Conservation (phyloP, 352 stramenopile species). For the Globisporangium solare region DNA sequence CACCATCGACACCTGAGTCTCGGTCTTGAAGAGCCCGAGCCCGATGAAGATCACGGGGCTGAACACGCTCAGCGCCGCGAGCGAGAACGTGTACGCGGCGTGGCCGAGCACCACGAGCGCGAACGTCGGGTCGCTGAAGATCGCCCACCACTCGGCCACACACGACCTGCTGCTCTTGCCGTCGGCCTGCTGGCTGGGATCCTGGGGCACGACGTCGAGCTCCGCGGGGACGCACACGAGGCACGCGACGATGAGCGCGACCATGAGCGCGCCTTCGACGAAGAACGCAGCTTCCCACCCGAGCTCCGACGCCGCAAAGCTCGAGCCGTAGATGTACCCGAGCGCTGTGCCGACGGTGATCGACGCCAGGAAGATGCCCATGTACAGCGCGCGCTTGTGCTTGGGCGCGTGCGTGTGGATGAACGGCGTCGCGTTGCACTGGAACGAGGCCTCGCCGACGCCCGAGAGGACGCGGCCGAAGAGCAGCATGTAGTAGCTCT, state of each 20-base stretch:
- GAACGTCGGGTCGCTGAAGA: slow-evolving; percentile 73
- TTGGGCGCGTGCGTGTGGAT: slow-evolving; percentile 87
- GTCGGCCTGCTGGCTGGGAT: slow-evolving; percentile 17
- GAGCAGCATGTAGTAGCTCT: slow-evolving; percentile 68
- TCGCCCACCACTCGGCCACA: slow-evolving; percentile 48
- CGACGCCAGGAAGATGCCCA: slow-evolving; percentile 91
- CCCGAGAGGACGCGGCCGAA: slow-evolving; percentile 42
- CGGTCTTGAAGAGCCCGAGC: slow-evolving; percentile 78
- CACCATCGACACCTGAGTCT: slow-evolving; percentile 79
- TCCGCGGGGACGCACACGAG: slow-evolving; percentile 52
- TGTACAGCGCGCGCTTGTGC: slow-evolving; percentile 72
- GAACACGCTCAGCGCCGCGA: slow-evolving; percentile 85
- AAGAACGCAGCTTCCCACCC: slow-evolving; percentile 87
- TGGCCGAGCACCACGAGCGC: slow-evolving; percentile 80
- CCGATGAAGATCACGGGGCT: slow-evolving; percentile 87
- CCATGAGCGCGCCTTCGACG: slow-evolving; percentile 83
- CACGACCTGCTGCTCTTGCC: slow-evolving; percentile 31
- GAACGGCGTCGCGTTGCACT: slow-evolving; percentile 89
- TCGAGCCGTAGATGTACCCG: slow-evolving; percentile 88
- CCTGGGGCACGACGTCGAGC: slow-evolving; percentile 46
- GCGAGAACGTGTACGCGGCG: slow-evolving; percentile 83
- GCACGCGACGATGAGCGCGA: slow-evolving; percentile 66
- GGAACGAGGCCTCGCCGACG: slow-evolving; percentile 90
- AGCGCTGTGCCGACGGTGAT: slow-evolving; percentile 90
- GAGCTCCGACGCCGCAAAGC: slow-evolving; percentile 45